Conservation (phyloP, 306 rosid species). For the Sindora glabra region DNA sequence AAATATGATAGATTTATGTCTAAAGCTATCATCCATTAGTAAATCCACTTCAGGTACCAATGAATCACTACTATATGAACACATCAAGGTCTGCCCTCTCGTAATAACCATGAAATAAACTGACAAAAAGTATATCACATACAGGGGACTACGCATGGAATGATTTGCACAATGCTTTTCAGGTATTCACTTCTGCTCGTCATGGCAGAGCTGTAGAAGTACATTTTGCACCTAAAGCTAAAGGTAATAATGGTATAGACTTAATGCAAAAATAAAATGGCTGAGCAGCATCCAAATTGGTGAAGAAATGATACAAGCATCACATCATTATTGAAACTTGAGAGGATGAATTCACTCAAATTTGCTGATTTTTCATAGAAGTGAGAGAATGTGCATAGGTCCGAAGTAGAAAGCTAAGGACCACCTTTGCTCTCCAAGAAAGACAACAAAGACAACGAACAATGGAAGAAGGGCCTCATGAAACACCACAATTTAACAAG, state of each 20-base stretch:
- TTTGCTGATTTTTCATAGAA: neutral
- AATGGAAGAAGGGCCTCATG: neutral
- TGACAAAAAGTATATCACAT: neutral
- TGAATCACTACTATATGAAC: neutral
- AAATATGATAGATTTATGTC: neutral
- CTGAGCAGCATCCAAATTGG: neutral
- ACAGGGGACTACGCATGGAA: neutral
- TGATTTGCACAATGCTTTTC: neutral
- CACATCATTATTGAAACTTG: neutral
- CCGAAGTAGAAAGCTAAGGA: neutral
- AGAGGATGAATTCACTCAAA: neutral
- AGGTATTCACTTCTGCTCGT: neutral
- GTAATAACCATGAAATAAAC: neutral
- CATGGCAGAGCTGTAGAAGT: neutral
- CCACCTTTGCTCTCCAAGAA: neutral
- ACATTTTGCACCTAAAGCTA: neutral
- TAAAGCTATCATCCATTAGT: neutral
- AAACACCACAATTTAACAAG: neutral
- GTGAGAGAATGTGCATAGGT: neutral
- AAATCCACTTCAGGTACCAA: neutral
- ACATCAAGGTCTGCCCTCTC: neutral
- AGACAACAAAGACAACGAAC: slow-evolving; percentile 9
- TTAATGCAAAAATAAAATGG: too few relatives aligned
- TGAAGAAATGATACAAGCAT: neutral
- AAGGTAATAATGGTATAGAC: neutral